phyloP scores from a whole-genome alignment of 2,329 filamentous ascomycete species.

The Sporothrix inflata region DNA sequence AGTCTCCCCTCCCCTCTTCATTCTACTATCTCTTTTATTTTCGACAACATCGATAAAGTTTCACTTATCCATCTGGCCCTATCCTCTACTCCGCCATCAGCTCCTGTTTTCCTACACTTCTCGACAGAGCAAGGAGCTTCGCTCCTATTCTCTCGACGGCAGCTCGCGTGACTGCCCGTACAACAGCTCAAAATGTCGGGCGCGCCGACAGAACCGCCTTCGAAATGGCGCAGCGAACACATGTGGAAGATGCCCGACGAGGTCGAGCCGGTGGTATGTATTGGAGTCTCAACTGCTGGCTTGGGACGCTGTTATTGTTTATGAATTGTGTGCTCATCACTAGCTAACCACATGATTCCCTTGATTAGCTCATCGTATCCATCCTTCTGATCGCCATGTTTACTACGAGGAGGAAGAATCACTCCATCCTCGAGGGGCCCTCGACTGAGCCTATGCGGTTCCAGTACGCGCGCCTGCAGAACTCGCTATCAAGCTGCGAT shows the following conservation, averaged over 20 bases:
- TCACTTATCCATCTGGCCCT: too few species aligned
- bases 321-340: too few species aligned
- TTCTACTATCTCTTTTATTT: background rate
- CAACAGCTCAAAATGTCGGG: constrained; percentile 18
- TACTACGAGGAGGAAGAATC: constrained; percentile 20
- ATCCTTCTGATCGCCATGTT: constrained; percentile 29
- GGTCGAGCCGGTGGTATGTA: constrained; percentile 28
- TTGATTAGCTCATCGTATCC: constrained; percentile 23
- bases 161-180: background rate
- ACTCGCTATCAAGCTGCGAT: background rate
- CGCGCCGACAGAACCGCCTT: constrained; percentile 1
- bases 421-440: constrained; percentile 12
- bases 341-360: background rate
- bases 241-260: constrained; percentile 29
- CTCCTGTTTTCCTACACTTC: background rate
- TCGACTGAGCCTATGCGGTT: background rate
- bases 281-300: background rate
- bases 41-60: background rate
- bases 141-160: background rate
- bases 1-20: too few species aligned
- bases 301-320: too few species aligned
- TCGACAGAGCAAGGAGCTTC: background rate
- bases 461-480: background rate
- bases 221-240: constrained; percentile 29
- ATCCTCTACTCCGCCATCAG: background rate